These are phyloP conservation scores for Aurifilum marmelostoma DNA, from an alignment of 2,329 filamentous ascomycete genomes.

Conservation along the genomic window DNA sequence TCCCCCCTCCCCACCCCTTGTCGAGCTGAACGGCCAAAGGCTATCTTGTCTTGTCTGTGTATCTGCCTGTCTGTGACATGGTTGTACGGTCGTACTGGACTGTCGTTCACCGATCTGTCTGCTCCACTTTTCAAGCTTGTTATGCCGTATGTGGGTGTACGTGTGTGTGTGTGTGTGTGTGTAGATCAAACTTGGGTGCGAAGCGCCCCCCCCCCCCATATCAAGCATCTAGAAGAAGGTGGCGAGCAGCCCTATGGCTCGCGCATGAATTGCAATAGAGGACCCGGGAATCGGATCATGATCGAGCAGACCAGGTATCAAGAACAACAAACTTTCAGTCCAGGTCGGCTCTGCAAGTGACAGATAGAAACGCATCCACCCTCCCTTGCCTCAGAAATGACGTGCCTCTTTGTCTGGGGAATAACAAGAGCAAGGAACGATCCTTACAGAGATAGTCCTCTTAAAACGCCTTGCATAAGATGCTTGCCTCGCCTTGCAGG, in stretches of 20 bases:
- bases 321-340: not conserved
- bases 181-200: no score
- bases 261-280: not conserved
- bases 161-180: no score
- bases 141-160: no score
- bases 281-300: not conserved
- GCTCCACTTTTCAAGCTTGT: not conserved
- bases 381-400: no score
- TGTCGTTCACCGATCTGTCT: no score
- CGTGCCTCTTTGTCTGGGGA: no score
- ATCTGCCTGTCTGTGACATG: no score
- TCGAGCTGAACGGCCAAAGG: not conserved
- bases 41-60: no score
- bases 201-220: no score
- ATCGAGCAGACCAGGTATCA: not conserved
- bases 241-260: not conserved
- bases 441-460: not conserved
- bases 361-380: not conserved
- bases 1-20: no score
- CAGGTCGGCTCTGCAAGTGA: not conserved
- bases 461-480: constrained; percentile 16
- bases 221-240: not conserved
- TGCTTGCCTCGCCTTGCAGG: constrained; percentile 2
- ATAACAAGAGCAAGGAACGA: not conserved
- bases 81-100: no score